Percentiles rank a stretch among this genome's conserved stretches.
Conservation (phyloP, 1,284 basidiomycete genomes). For the Cerrena zonata region DNA sequence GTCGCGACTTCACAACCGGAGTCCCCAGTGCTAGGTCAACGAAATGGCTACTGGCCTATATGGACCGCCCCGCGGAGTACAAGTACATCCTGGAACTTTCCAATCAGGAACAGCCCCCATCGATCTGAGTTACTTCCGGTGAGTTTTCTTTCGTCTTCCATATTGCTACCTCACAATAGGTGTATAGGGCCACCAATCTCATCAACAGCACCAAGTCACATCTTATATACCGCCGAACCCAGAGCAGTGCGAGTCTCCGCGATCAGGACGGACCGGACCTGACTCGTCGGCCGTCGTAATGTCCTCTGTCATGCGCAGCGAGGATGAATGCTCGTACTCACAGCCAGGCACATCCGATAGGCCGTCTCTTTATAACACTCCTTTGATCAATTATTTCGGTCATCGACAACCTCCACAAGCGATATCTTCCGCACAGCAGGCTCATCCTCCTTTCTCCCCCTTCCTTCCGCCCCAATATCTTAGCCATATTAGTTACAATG, state of each 20-base stretch:
- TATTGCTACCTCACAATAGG: background rate
- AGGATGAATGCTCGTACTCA: constrained; percentile 45
- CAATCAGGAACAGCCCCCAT: constrained; percentile 26
- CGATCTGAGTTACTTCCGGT: background rate
- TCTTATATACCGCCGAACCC: background rate
- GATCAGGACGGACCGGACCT: constrained; percentile 29
- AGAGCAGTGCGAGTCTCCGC: constrained; percentile 2
- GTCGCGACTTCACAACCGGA: constrained; percentile 44
- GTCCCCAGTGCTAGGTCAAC: constrained; percentile 33
- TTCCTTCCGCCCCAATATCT: constrained; percentile 54
- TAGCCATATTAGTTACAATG: constrained; percentile 49
- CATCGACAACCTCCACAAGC: constrained; percentile 18
- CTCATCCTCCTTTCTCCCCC: constrained; percentile 42
- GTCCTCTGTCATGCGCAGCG: constrained; percentile 53
- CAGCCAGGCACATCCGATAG: constrained; percentile 3
- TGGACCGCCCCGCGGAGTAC: constrained; percentile 50
- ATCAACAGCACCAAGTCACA: background rate
- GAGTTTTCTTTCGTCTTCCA: background rate
- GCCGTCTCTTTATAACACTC: constrained; percentile 1
- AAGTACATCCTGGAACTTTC: constrained; percentile 62
- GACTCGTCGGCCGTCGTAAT: constrained; percentile 50
- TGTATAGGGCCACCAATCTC: background rate
- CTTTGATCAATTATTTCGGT: constrained; percentile 6
- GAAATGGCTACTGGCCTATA: constrained; percentile 42
- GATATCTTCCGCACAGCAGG: constrained; percentile 33